Evolutionary conservation across 2,329 filamentous ascomycete genomes (phyloP).

Genomic region (Colletotrichum sansevieriae): DNA sequence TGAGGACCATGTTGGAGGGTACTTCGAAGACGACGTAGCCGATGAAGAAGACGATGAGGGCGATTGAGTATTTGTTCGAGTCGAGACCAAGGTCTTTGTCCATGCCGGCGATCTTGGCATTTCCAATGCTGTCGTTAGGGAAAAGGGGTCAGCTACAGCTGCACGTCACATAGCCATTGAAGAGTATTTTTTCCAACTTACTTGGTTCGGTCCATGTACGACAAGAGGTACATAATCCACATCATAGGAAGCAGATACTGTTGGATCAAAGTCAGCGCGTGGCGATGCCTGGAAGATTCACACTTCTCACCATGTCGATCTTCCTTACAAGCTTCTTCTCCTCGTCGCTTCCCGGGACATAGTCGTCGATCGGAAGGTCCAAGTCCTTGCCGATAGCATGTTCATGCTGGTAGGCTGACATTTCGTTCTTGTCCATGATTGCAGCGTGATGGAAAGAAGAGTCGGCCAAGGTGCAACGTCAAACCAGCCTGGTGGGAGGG

Average conservation of each 20-base stretch:
- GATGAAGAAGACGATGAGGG: conserved; percentile 74
- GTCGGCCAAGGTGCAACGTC: not conserved
- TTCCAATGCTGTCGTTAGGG: conserved; percentile 56
- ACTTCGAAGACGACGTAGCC: conserved; percentile 76
- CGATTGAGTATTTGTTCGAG: conserved; percentile 70
- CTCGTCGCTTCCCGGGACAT: conserved; percentile 48
- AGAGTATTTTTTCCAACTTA: conserved; percentile 22
- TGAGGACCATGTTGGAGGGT: conserved; percentile 75
- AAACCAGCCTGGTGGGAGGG: no score
- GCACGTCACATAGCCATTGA: not conserved
- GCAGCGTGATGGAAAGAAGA: conserved; percentile 1
- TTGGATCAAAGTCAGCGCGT: not conserved
- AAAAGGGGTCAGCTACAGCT: not conserved
- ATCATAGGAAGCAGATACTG: conserved; percentile 59
- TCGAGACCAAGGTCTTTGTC: conserved; percentile 65
- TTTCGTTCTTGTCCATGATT: conserved; percentile 43
- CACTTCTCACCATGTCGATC: conserved; percentile 51
- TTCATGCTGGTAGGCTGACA: conserved; percentile 25
- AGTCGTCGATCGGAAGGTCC: conserved; percentile 41
- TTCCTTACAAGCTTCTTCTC: conserved; percentile 53
- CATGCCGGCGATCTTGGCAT: conserved; percentile 68
- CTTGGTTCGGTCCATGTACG: conserved; percentile 71
- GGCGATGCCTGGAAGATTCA: not conserved
- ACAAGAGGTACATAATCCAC: conserved; percentile 66
- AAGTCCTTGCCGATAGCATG: conserved; percentile 27